A percentile compares a stretch with the other conserved stretches of the same genome.
These are phyloP conservation scores for Rhodosporidiobolus odoratus DNA, from an alignment of 768 basidiomycete species.

Conservation along the genomic window DNA sequence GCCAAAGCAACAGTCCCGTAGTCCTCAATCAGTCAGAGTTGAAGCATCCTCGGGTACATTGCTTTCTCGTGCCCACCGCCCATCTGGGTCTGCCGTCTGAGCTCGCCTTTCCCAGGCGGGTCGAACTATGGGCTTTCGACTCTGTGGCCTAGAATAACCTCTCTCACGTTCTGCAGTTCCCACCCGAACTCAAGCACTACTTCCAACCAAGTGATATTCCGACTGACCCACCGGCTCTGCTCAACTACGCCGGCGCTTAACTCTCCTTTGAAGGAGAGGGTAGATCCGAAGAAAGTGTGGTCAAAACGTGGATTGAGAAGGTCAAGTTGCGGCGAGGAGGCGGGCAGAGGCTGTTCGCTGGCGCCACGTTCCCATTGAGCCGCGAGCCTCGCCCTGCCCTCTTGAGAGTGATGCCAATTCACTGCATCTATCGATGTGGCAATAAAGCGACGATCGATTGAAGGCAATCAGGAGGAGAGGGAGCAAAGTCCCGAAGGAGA, in stretches of 20 bases:
- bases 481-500: too few species aligned
- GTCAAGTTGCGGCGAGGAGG: too few species aligned
- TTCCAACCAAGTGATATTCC: constrained; percentile 54
- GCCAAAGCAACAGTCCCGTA: constrained; percentile 44
- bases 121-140: background rate
- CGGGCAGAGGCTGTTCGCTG: too few species aligned
- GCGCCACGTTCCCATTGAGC: too few species aligned
- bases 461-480: too few species aligned
- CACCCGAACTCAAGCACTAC: constrained; percentile 25
- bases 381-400: too few species aligned
- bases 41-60: constrained; percentile 29
- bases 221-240: constrained; percentile 54
- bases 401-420: too few species aligned
- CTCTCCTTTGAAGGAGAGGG: too few species aligned
- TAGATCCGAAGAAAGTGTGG: too few species aligned
- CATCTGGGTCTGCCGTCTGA: background rate
- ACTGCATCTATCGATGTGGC: too few species aligned
- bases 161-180: constrained; percentile 1
- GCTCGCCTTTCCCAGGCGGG: background rate
- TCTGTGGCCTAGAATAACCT: background rate
- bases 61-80: background rate
- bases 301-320: too few species aligned
- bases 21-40: constrained; percentile 40
- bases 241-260: constrained; percentile 58
- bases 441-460: too few species aligned